Conservation (phyloP, 148 eudicot species). For the Chenopodium album region DNA sequence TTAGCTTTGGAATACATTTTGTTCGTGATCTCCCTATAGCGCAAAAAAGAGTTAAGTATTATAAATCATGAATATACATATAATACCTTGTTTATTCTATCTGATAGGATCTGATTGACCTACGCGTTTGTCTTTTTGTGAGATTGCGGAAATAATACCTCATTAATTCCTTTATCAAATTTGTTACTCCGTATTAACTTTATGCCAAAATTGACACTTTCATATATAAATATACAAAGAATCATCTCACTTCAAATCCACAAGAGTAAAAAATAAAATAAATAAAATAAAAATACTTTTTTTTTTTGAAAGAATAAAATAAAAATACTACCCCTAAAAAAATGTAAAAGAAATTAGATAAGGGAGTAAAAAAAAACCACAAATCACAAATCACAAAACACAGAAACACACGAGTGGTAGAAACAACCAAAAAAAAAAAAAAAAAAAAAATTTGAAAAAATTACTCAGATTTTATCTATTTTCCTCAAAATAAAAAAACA, state of each 20-base stretch:
- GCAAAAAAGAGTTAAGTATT: too few species aligned
- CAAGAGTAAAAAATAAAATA: too few species aligned
- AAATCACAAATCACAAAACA: slow-evolving; percentile 7
- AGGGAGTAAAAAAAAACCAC: not conserved
- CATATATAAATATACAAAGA: not conserved
- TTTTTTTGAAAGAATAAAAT: too few species aligned
- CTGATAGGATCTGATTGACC: too few species aligned
- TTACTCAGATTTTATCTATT: not conserved
- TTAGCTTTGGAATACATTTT: too few species aligned
- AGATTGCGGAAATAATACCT: too few species aligned
- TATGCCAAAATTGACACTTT: not conserved
- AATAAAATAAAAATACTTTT: too few species aligned
- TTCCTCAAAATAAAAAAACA: not conserved
- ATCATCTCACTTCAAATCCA: not conserved
- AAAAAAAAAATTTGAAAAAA: not conserved
- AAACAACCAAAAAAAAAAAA: not conserved
- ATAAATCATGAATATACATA: too few species aligned
- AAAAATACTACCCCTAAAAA: not conserved
- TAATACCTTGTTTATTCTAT: too few species aligned
- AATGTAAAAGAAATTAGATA: not conserved
- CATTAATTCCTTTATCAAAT: too few species aligned
- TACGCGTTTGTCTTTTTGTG: too few species aligned
- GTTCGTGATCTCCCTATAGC: too few species aligned
- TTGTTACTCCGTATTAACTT: not conserved
- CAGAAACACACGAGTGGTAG: not conserved